These are phyloP conservation scores for Paraphaeosphaeria minitans DNA, from an alignment of 2,329 filamentous ascomycete species.

Conservation along the genomic window DNA sequence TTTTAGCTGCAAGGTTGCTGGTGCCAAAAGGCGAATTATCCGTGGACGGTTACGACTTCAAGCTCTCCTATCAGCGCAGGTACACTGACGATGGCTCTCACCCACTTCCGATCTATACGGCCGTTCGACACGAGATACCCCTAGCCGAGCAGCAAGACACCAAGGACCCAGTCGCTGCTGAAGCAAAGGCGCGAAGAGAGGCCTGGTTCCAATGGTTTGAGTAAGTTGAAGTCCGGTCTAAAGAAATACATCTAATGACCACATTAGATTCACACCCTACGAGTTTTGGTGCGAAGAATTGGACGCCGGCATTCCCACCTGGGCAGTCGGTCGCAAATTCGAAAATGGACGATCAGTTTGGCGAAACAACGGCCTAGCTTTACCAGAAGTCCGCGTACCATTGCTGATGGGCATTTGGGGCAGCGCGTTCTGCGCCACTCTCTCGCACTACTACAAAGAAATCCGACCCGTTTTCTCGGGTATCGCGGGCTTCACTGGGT, in stretches of 20 bases:
- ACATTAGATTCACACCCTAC: conserved; percentile 69
- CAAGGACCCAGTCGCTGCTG: conserved; percentile 42
- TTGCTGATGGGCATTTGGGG: conserved; percentile 94
- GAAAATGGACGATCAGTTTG: conserved; percentile 70
- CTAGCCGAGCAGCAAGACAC: conserved; percentile 56
- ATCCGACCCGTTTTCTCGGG: conserved; percentile 80
- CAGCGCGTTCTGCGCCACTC: conserved; percentile 91
- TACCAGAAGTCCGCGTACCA: conserved; percentile 84
- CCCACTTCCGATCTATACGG: conserved; percentile 93
- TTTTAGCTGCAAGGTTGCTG: conserved; percentile 82
- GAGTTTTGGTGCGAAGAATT: conserved; percentile 96
- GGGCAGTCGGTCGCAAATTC: conserved; percentile 87
- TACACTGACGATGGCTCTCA: conserved; percentile 78
- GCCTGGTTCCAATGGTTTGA: conserved; percentile 99
- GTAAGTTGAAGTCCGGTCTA: conserved; percentile 49
- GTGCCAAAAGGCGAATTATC: conserved; percentile 84
- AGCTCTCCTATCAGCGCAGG: conserved; percentile 83
- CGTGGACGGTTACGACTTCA: conserved; percentile 79
- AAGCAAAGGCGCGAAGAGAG: conserved; percentile 61
- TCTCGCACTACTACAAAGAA: conserved; percentile 96
- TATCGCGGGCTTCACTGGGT: conserved; percentile 72
- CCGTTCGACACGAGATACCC: conserved; percentile 93
- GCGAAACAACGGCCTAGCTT: conserved; percentile 67
- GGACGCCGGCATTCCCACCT: conserved; percentile 88
- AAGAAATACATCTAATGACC: conserved; percentile 11